These are phyloP conservation scores for Angomonas deanei DNA, from an alignment of 208 protist species.

Conservation along the genomic window DNA sequence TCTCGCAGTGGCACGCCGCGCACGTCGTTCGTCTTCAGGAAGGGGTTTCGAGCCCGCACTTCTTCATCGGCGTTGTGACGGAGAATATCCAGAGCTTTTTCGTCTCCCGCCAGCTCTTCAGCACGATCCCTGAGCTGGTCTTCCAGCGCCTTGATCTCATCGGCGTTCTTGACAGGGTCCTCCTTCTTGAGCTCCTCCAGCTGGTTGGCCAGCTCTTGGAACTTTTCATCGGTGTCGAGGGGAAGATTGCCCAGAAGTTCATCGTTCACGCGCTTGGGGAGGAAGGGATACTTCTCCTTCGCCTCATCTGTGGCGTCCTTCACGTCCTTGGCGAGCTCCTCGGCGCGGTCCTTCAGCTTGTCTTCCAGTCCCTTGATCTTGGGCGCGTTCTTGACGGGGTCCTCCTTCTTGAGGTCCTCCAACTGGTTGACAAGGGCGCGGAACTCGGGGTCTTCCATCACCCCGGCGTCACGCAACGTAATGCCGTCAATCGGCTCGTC, in stretches of 20 bases:
- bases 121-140: conserved; percentile 9
- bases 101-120: conserved; percentile 12
- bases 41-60: conserved; percentile 33
- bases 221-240: conserved; percentile 24
- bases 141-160: background rate
- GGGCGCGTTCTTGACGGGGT: background rate
- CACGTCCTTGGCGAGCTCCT: too few relatives aligned
- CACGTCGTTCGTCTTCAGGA: conserved; percentile 25
- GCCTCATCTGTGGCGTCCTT: too few relatives aligned
- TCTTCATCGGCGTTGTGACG: conserved; percentile 22
- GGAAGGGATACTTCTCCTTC: conserved; percentile 45
- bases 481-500: conserved; percentile 38
- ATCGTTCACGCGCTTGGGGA: conserved; percentile 28
- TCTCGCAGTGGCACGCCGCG: conserved; percentile 22
- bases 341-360: too few relatives aligned
- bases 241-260: conserved; percentile 35
- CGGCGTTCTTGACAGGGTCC: conserved; percentile 13
- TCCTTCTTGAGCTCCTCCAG: conserved; percentile 16
- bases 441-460: conserved; percentile 26
- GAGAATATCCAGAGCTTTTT: conserved; percentile 18
- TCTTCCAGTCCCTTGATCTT: too few relatives aligned
- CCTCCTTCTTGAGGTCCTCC: conserved; percentile 7
- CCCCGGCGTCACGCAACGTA: conserved; percentile 24
- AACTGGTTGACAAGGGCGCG: conserved; percentile 23
- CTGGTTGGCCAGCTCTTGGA: conserved; percentile 17